A percentile compares a stretch with the other conserved stretches of the same genome.
phyloP scores from a whole-genome alignment of 257 asterid genomes.

The Jaltomata sinuosa region DNA sequence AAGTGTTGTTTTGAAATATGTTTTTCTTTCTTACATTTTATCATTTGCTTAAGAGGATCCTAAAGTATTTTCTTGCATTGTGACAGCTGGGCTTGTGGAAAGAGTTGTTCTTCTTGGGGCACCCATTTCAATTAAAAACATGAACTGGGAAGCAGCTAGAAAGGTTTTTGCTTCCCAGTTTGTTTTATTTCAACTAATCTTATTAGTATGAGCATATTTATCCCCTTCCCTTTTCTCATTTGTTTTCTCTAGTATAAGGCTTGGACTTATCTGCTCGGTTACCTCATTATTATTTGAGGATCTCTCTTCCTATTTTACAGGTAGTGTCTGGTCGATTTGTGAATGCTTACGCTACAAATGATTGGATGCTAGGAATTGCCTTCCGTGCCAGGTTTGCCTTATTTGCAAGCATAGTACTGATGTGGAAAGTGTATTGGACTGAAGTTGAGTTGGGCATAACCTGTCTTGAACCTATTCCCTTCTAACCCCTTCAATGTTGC shows the following conservation, averaged over 20 bases:
- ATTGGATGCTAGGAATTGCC: constrained; percentile 96
- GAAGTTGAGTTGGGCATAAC: neutral
- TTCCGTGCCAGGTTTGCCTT: constrained; percentile 75
- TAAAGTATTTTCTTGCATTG: constrained; percentile 6
- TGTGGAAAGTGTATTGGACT: neutral
- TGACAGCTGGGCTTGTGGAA: constrained; percentile 75
- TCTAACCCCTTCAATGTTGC: neutral
- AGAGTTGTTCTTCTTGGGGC: constrained; percentile 94
- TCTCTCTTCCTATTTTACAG: constrained; percentile 26
- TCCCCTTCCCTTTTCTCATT: neutral
- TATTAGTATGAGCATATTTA: neutral
- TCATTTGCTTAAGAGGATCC: neutral
- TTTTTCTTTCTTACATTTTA: neutral
- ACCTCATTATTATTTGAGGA: constrained; percentile 6
- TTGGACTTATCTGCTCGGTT: neutral
- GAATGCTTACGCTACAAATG: constrained; percentile 73
- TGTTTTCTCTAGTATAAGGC: neutral
- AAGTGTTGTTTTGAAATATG: neutral
- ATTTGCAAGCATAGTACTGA: neutral
- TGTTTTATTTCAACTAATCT: neutral
- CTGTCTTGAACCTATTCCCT: neutral
- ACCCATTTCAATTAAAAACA: constrained; percentile 77
- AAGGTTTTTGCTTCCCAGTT: constrained; percentile 33
- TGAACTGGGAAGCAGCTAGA: constrained; percentile 88
- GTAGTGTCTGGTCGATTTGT: constrained; percentile 93